Evolutionary conservation across 2,329 filamentous ascomycete genomes (phyloP).

Genomic region (Trichoderma aggressivum): DNA sequence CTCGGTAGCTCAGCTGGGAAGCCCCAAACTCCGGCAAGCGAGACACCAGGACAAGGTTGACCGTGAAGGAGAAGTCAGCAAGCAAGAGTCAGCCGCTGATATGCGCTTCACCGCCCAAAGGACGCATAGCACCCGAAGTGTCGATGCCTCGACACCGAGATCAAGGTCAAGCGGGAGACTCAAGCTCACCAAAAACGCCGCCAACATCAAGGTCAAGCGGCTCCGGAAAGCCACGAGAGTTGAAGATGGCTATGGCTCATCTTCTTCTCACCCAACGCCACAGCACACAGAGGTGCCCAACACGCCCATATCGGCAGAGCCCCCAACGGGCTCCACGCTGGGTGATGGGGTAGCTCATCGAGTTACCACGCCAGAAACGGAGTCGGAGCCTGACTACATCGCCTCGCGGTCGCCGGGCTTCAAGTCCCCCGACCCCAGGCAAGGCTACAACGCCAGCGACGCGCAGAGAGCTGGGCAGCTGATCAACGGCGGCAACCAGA

Average conservation of each 20-base stretch:
- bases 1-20: background rate
- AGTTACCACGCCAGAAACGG: constrained; percentile 3
- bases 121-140: background rate
- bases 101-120: background rate
- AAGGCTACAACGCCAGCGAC: background rate
- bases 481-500: background rate
- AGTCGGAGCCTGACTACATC: constrained; percentile 17
- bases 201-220: constrained; percentile 13
- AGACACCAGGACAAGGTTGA: background rate
- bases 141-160: background rate
- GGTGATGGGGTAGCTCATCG: background rate
- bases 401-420: constrained; percentile 10
- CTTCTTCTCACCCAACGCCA: background rate
- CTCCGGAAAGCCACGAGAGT: background rate
- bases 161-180: background rate
- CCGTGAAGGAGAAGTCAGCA: background rate
- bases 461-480: background rate
- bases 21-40: background rate
- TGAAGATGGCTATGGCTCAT: background rate
- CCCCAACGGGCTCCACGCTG: background rate
- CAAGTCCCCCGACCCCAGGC: background rate
- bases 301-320: background rate
- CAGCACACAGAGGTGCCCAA: background rate
- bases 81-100: background rate
- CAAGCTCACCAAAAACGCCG: constrained; percentile 8